A percentile compares a stretch with the other conserved stretches of the same genome.
phyloP scores from a whole-genome alignment of 2,329 filamentous ascomycete species.

The Colletotrichum magnum region DNA sequence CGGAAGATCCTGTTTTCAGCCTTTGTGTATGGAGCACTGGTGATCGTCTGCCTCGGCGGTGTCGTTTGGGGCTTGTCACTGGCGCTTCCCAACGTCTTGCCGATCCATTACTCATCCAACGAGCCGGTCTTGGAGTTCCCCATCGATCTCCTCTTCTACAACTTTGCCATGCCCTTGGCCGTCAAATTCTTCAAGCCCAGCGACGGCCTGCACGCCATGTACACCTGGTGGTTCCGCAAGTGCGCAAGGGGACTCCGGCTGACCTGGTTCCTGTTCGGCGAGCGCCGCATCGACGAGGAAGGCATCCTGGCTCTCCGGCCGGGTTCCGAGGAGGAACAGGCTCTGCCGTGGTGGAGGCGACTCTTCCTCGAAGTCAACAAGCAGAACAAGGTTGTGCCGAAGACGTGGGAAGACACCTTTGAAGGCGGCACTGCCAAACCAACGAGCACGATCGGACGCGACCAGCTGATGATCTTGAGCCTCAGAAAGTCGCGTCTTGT shows the following conservation, averaged over 20 bases:
- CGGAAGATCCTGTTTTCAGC: conserved; percentile 97
- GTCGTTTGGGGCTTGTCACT: conserved; percentile 92
- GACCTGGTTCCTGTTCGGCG: conserved; percentile 93
- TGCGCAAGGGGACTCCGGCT: conserved; percentile 86
- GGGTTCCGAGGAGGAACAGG: conserved; percentile 48
- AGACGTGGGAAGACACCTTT: conserved; percentile 72
- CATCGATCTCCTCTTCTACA: conserved; percentile 94
- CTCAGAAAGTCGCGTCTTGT: conserved; percentile 62
- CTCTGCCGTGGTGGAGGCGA: conserved; percentile 56
- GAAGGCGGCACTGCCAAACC: conserved; percentile 63
- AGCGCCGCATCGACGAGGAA: conserved; percentile 86
- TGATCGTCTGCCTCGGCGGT: conserved; percentile 92
- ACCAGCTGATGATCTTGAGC: conserved; percentile 54
- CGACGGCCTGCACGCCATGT: conserved; percentile 86
- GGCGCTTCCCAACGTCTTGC: conserved; percentile 79
- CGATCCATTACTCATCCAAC: conserved; percentile 93
- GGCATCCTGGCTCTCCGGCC: conserved; percentile 69
- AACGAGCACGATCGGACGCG: conserved; percentile 50
- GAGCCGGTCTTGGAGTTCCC: conserved; percentile 96
- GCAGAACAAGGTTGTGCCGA: conserved; percentile 60
- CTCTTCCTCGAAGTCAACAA: conserved; percentile 63
- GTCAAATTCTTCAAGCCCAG: conserved; percentile 89
- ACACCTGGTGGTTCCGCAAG: conserved; percentile 95
- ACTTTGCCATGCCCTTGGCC: conserved; percentile 92
- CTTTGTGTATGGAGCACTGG: conserved; percentile 92